These are phyloP conservation scores for Podospora pseudoanserina DNA, from an alignment of 495 filamentous ascomycete species.

Conservation along the genomic window DNA sequence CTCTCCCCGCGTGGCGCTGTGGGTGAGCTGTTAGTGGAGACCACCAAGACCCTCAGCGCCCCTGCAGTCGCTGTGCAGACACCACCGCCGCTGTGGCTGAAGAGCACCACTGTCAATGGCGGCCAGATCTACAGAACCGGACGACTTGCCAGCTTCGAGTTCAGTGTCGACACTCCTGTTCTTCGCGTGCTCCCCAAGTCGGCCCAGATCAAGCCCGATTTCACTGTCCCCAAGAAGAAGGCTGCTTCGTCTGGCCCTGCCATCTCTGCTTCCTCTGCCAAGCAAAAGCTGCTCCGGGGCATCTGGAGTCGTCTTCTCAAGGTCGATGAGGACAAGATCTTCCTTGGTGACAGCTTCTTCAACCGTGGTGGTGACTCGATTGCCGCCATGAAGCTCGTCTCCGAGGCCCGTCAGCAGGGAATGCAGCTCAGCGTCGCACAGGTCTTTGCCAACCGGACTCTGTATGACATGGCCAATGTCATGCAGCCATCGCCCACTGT, in stretches of 20 bases:
- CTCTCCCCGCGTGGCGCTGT: conserved; percentile 42
- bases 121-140: conserved; percentile 31
- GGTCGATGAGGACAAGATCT: conserved; percentile 40
- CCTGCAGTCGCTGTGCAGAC: conserved; percentile 12
- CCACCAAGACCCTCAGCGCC: conserved; percentile 5
- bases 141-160: conserved; percentile 31
- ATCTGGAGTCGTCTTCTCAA: conserved; percentile 37
- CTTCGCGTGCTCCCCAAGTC: conserved; percentile 14
- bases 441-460: conserved; percentile 49
- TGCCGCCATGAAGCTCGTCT: conserved; percentile 64
- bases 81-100: background rate
- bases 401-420: conserved; percentile 50
- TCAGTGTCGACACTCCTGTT: conserved; percentile 11
- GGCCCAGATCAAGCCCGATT: conserved; percentile 11
- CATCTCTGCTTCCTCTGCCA: conserved; percentile 29
- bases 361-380: conserved; percentile 67
- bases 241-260: conserved; percentile 10
- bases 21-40: conserved; percentile 43
- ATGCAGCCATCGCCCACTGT: conserved; percentile 14
- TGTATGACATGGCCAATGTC: conserved; percentile 44
- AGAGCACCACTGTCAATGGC: background rate
- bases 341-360: conserved; percentile 58
- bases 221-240: conserved; percentile 16
- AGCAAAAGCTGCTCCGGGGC: conserved; percentile 35
- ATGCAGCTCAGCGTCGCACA: conserved; percentile 54